phyloP scores from a whole-genome alignment of 2,329 filamentous ascomycete genomes.

The Penicillium digitatum region DNA sequence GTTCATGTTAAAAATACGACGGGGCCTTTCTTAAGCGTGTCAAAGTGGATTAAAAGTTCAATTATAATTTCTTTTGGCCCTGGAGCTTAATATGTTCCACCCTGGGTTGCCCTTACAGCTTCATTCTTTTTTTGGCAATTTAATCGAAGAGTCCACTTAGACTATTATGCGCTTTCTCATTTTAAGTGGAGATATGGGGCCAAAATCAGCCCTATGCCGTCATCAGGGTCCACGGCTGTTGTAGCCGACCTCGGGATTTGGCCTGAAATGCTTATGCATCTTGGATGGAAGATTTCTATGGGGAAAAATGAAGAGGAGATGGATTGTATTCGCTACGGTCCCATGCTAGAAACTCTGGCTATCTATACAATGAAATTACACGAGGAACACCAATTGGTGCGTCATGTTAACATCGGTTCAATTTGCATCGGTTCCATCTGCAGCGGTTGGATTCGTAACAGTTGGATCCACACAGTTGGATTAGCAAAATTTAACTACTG shows the following conservation, averaged over 20 bases:
- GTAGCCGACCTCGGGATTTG: neutral
- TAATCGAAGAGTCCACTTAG: neutral
- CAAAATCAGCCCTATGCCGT: neutral
- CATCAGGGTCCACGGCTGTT: neutral
- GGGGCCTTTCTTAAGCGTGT: constrained; percentile 4
- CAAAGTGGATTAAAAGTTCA: constrained; percentile 3
- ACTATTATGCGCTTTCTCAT: neutral
- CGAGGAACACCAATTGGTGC: neutral
- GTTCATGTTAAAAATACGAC: neutral
- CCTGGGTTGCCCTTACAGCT: neutral
- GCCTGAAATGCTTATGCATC: neutral
- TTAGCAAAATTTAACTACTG: neutral
- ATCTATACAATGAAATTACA: neutral
- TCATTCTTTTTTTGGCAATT: neutral
- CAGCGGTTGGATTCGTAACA: neutral
- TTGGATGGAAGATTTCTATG: neutral
- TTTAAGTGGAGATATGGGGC: neutral
- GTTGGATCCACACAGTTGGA: neutral
- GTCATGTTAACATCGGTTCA: neutral
- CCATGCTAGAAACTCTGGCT: neutral
- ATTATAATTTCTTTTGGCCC: neutral
- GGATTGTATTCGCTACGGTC: neutral
- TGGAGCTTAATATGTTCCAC: neutral
- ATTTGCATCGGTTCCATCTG: neutral
- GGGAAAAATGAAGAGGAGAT: neutral